Base-by-base conservation (phyloP, 179 eudicot species). In the Spinacia oleracea region DNA sequence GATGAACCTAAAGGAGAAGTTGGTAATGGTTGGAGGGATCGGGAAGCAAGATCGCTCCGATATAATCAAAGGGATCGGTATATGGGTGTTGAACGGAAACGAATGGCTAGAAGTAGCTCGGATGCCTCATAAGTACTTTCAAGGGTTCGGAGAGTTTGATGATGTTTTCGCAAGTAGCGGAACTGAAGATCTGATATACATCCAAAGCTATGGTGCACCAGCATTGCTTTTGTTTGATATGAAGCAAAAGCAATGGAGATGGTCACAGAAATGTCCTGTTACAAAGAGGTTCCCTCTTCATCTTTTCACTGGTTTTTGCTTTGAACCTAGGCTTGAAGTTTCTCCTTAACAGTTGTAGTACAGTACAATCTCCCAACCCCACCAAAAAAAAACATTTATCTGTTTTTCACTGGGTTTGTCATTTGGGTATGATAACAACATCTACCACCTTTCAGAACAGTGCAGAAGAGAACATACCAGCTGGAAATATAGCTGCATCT, bases 151-250 rank as follows among this genome's bases (percentile, higher is more conserved):
- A 7, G 98, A 95, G 85, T 76, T 93, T 1, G 98, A 96, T 66
- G 99, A 96, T 79, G 99, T 96, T 60, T 96, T 96, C 63, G 93
- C 99, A 5, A 93, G 98, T 67, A 89, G 99, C 18, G 99, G 99
- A 31, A 88, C 85, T 0, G 92, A 86, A 51, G 89, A 90, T 34
- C 84, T 93, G 71, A 81, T 96, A 27, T 96, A 96, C 82, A 89
- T 96, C 32, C 99, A 96, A 74, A 93, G 98, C 79, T 96, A 91
- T 51, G 98, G 98, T 21, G 90, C 91, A 31, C 97, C 99, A 0
- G 83, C 88, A 6, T 90, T 96, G 77, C 91, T 96, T 35, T 86
- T 84, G 56, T 96, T 88, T 18, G 94, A 93, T 40, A 80, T 96
- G 80, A 89, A 77, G 51, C 83, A 60, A 79, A 91, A 84, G 69